Percentiles rank a stretch among this genome's conserved stretches.
These are phyloP conservation scores for Phtheirospermum japonicum DNA, from an alignment of 257 asterid genomes.

Conservation along the genomic window DNA sequence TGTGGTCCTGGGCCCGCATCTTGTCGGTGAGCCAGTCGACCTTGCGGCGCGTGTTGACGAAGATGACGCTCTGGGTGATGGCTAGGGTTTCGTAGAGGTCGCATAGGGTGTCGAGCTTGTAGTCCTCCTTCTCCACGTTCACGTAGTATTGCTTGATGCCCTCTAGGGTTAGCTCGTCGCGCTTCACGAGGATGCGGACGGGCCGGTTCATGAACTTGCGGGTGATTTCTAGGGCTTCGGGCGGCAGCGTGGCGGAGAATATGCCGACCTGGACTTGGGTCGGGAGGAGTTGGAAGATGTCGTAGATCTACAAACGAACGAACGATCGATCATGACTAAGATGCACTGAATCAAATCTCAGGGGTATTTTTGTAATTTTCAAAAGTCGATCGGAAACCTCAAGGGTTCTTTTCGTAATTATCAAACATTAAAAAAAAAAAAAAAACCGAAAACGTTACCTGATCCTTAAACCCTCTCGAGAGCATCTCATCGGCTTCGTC, in stretches of 20 bases:
- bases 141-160: conserved; percentile 64
- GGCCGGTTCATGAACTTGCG: conserved; percentile 68
- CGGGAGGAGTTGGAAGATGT: conserved; percentile 59
- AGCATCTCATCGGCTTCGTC: conserved; percentile 68
- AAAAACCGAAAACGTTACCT: conserved; percentile 34
- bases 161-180: conserved; percentile 62
- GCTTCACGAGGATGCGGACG: conserved; percentile 56
- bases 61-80: conserved; percentile 64
- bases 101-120: conserved; percentile 59
- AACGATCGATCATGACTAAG: too few species aligned
- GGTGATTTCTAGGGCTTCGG: conserved; percentile 64
- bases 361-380: background rate
- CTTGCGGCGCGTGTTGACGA: conserved; percentile 64
- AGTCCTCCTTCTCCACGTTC: conserved; percentile 59
- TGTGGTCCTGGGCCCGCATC: conserved; percentile 57
- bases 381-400: too few species aligned
- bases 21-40: conserved; percentile 71
- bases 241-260: conserved; percentile 64
- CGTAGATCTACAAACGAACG: conserved; percentile 41
- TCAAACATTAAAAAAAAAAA: background rate
- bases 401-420: too few species aligned
- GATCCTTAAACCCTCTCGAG: conserved; percentile 65
- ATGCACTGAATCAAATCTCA: background rate
- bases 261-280: conserved; percentile 58
- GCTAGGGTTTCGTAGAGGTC: conserved; percentile 60